Evolutionary conservation across 2,329 filamentous ascomycete species (phyloP).

Genomic region (Diplodia sapinea): DNA sequence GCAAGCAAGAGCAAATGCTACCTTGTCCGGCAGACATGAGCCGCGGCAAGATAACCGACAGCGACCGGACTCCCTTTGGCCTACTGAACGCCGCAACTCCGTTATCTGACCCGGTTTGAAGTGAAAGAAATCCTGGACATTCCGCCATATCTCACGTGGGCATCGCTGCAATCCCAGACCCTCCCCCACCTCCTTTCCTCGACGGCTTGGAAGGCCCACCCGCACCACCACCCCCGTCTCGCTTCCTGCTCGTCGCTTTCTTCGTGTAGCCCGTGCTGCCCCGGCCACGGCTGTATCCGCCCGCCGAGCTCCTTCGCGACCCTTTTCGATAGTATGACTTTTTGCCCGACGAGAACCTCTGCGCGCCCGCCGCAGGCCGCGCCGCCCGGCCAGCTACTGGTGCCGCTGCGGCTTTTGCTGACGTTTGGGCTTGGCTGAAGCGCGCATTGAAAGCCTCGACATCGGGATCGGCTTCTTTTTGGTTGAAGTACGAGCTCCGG

Average conservation of each 20-base stretch:
- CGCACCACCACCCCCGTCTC: conserved; percentile 16
- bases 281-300: conserved; percentile 24
- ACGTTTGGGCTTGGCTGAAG: conserved; percentile 21
- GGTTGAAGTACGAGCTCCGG: conserved; percentile 25
- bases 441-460: conserved; percentile 31
- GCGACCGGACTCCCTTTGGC: not conserved
- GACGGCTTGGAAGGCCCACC: conserved; percentile 18
- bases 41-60: conserved; percentile 10
- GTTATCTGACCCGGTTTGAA: not conserved
- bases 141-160: conserved; percentile 39
- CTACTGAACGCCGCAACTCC: not conserved
- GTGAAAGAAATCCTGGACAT: not conserved
- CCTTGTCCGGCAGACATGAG: not conserved
- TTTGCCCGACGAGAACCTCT: conserved; percentile 2
- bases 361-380: not conserved
- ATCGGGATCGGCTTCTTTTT: conserved; percentile 21
- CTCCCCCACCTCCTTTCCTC: conserved; percentile 32
- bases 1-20: not conserved
- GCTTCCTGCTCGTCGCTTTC: conserved; percentile 29
- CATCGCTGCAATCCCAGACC: conserved; percentile 48
- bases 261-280: conserved; percentile 24
- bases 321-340: conserved; percentile 21
- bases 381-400: not conserved
- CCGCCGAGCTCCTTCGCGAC: conserved; percentile 24
- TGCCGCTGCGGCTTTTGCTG: not conserved